These are phyloP conservation scores for Penicillium sp. DNA, from an alignment of 2,329 filamentous ascomycete genomes.

Conservation along the genomic window DNA sequence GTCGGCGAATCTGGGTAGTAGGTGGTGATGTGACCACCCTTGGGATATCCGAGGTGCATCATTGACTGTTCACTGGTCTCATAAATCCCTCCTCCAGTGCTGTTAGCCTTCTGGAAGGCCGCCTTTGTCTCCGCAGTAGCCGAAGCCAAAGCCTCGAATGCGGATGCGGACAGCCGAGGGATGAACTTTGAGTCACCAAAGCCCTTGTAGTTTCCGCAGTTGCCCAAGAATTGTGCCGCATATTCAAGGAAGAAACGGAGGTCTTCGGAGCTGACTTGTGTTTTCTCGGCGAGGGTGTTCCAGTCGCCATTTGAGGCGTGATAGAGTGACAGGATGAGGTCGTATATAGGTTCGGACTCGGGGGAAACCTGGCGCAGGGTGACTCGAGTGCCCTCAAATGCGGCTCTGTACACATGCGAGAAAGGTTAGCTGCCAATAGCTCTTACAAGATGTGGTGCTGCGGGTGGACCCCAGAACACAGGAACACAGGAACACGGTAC, in stretches of 20 bases:
- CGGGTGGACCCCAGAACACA: constrained; percentile 20
- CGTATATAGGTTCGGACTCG: constrained; percentile 77
- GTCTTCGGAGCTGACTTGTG: constrained; percentile 63
- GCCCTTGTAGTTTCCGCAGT: constrained; percentile 81
- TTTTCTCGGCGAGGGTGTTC: constrained; percentile 64
- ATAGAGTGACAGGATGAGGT: constrained; percentile 74
- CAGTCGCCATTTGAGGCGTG: constrained; percentile 68
- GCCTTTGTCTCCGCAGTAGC: constrained; percentile 60
- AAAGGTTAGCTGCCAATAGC: constrained; percentile 11
- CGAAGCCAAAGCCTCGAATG: constrained; percentile 64
- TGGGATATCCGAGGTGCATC: constrained; percentile 74
- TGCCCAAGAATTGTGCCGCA: constrained; percentile 74
- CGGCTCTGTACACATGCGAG: constrained; percentile 56
- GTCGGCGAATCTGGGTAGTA: constrained; percentile 76
- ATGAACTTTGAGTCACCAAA: constrained; percentile 85
- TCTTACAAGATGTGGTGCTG: background rate
- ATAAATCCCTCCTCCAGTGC: constrained; percentile 65
- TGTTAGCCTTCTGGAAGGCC: constrained; percentile 65
- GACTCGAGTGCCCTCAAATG: constrained; percentile 73
- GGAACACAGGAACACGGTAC: constrained; percentile 44
- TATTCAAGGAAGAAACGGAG: constrained; percentile 73
- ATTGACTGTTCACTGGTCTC: constrained; percentile 62
- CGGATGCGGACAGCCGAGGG: constrained; percentile 65
- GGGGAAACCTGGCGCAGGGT: constrained; percentile 79
- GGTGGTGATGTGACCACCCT: constrained; percentile 73